Base-by-base conservation (phyloP, 2,329 filamentous ascomycete genomes). In the Colletotrichum godetiae region DNA sequence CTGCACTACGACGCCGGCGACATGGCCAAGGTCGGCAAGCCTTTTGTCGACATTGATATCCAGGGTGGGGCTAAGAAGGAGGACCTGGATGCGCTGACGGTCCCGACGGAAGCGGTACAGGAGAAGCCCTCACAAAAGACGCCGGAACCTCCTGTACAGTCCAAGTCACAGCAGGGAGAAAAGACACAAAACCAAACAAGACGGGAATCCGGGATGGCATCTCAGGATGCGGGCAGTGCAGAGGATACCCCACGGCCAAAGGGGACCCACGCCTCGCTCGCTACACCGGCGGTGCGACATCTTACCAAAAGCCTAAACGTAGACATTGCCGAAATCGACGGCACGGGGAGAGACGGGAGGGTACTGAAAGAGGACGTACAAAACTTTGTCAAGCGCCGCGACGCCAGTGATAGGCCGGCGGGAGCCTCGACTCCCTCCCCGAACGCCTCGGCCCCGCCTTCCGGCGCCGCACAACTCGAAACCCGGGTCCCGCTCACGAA, bases 1-100 rank as follows among this genome's bases (percentile, higher is more conserved):
- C 88, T 99, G 57, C 91, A 98, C 84, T 98, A 98, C 82, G 95
- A 98, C 75, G 92, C 95, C 37, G 97, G 98, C 76, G 97, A 98
- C 77, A 98, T 98, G 90, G 96, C 96, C 64, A 95, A 94, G 80
- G 97, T 98, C 31, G 97, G 97, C 77, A 95, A 97, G 90, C 93
- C 95, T 15, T 91, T 98, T 79, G 93, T 98, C 76, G 96, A 98
- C 80, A 98, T 98, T 75, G 96, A 98, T 82, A 95, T 98, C 76
- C 91, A 94, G 78, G 94, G 93, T 72, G 92, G 92, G 49, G 91
- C 92, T 76, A 92, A 90, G 75, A 85, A 90, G 65, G 91, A 91
- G 74, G 90, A 93, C 76, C 81, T 85, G 37, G 82, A 84, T 53
- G 78, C 82, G 46, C 52, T 76, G 31, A 67, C 65, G 27, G 64